Base-by-base conservation (phyloP, 1,284 basidiomycete genomes). In the Ganoderma boninense region DNA sequence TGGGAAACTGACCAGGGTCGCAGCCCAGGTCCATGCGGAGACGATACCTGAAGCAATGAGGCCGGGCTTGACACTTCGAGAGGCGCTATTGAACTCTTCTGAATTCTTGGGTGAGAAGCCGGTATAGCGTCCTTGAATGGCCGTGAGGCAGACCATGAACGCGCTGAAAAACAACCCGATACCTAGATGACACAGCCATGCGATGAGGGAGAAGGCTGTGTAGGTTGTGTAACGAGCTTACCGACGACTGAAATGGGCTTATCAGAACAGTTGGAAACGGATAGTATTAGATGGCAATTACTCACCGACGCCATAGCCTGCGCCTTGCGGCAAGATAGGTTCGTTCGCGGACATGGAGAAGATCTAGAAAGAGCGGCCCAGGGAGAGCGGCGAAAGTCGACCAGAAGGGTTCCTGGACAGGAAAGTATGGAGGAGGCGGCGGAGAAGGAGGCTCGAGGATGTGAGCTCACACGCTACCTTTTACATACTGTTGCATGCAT, bases 11-110 rank as follows among this genome's bases (percentile, higher is more conserved):
- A 91, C 90, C 70, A 93, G 80, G 0, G 91, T 92, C 18, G 92
- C 92, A 2, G 92, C 92, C 92, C 92, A 96, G 23, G 95, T 96
- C 92, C 92, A 94, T 13, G 93, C 91, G 26, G 90, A 92, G 23
- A 97, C 95, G 72, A 97, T 96, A 8, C 95, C 96, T 13, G 94
- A 90, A 0, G 96, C 96, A 69, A 97, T 96, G 56, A 98, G 85
- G 8, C 95, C 96, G 2, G 96, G 95, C 75, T 96, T 96, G 63
- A 96, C 88, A 70, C 90, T 93, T 43, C 92, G 84, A 4, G 92
- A 93, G 2, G 95, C 95, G 67, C 90, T 93, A 73, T 90, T 94
- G 80, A 96, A 97, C 79, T 97, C 95, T 77, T 93, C 91, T 8
- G 90, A 88, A 73, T 85, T 89, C 71, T 88, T 88, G 23, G 92